Conservation (phyloP, 345 rosid genomes). For the Aegle marmelos region DNA sequence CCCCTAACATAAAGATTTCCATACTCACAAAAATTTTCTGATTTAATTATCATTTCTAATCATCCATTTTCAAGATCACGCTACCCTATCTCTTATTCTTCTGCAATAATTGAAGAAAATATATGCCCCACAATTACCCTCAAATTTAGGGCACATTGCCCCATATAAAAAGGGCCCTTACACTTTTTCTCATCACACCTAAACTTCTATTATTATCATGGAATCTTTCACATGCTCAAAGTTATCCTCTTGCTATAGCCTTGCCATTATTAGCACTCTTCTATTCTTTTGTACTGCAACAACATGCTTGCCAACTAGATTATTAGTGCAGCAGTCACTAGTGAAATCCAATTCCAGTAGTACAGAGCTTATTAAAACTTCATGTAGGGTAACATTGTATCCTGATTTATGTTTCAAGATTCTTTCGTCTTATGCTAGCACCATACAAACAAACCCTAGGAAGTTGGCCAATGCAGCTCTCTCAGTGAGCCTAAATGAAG, state of each 20-base stretch:
- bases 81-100: neutral
- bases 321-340: too few species aligned
- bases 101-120: conserved; percentile 5
- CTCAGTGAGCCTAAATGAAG: conserved; percentile 23
- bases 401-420: conserved; percentile 36
- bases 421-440: conserved; percentile 32
- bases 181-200: neutral
- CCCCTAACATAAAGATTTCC: neutral
- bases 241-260: conserved; percentile 1
- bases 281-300: neutral
- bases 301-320: conserved; percentile 3
- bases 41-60: neutral
- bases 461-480: conserved; percentile 34
- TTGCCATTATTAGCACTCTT: conserved; percentile 6
- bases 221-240: conserved; percentile 12
- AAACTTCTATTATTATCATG: neutral
- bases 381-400: conserved; percentile 37
- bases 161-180: neutral
- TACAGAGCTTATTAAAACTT: conserved; percentile 25
- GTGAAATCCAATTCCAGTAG: neutral
- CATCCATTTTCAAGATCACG: neutral
- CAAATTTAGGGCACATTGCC: neutral
- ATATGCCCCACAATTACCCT: conserved; percentile 1
- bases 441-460: conserved; percentile 21
- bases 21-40: neutral